Evolutionary conservation across 306 rosid genomes (phyloP).

Genomic region (Cicer judaicum): DNA sequence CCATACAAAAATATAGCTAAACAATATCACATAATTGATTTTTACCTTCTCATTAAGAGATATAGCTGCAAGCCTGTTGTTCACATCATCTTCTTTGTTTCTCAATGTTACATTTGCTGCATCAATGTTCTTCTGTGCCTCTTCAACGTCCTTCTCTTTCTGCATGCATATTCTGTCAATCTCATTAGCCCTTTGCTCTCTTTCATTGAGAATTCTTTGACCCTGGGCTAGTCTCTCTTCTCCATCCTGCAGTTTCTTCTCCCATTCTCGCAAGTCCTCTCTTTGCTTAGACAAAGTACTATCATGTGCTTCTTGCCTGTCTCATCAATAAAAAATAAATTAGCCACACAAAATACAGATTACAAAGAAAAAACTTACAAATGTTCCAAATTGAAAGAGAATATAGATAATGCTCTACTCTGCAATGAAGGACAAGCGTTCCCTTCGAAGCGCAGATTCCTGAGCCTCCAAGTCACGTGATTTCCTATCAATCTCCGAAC

Average conservation of each 20-base stretch:
- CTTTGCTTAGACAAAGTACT: slow-evolving; percentile 72
- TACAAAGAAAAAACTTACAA: slow-evolving; percentile 17
- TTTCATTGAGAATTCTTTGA: slow-evolving; percentile 83
- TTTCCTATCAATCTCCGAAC: slow-evolving; percentile 80
- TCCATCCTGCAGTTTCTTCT: slow-evolving; percentile 86
- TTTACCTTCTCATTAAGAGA: slow-evolving; percentile 79
- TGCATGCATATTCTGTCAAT: slow-evolving; percentile 71
- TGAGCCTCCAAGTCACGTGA: slow-evolving; percentile 75
- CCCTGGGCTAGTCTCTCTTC: slow-evolving; percentile 90
- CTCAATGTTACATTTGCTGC: slow-evolving; percentile 61
- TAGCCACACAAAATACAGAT: slow-evolving; percentile 15
- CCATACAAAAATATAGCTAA: not conserved
- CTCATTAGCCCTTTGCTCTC: slow-evolving; percentile 94
- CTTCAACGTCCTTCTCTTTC: slow-evolving; percentile 89
- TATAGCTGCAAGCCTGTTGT: slow-evolving; percentile 69
- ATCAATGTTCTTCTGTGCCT: slow-evolving; percentile 81
- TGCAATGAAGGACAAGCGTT: slow-evolving; percentile 71
- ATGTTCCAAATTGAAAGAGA: slow-evolving; percentile 5
- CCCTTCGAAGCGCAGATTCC: slow-evolving; percentile 72
- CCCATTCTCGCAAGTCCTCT: slow-evolving; percentile 95
- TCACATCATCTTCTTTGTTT: slow-evolving; percentile 80
- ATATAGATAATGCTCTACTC: slow-evolving; percentile 59
- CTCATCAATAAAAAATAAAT: slow-evolving; percentile 39
- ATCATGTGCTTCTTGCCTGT: slow-evolving; percentile 77
- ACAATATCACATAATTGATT: slow-evolving; percentile 33